Base-by-base conservation (phyloP, 352 stramenopile genomes). In the Globisporangium parvum region DNA sequence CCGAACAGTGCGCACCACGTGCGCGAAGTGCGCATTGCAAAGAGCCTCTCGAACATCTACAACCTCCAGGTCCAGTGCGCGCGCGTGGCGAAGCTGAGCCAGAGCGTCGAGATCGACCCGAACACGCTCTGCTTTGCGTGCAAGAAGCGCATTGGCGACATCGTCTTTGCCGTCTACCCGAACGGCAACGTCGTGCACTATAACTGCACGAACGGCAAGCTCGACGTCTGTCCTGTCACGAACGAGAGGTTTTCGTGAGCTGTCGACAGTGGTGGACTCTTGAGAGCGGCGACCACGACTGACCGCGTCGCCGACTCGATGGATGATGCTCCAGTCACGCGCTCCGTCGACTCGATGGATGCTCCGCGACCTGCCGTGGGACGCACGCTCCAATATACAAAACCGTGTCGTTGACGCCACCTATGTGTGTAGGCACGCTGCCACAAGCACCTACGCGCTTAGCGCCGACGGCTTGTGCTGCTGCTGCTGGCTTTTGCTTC, bases 11-110 rank as follows among this genome's bases (percentile, higher is more conserved):
- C 82, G 3, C 85, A 95, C 64, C 87, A 92, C 21, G 84, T 90
- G 24, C 82, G 85, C 18, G 85, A 95, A 53, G 81, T 77, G 54
- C 85, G 73, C 55, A 87, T 95, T 31, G 73, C 76, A 11, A 85
- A 90, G 66, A 90, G 78, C 51, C 55, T 95, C 55, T 92, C 80
- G 46, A 95, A 95, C 68, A 80, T 95, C 31, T 95, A 93, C 76
- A 95, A 95, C 62, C 71, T 95, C 33, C 85, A 95, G 63, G 82
- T 95, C 42, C 85, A 95, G 63, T 95, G 85, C 62, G 73, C 87
- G 39, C 85, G 85, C 49, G 85, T 95, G 15, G 79, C 91, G 26
- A 87, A 82, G 50, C 66, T 88, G 24, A 85, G 70, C 53, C 73
- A 87, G 46, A 90, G 73, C 59, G 78, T 93, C 45, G 82, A 95